Base-by-base conservation (phyloP, 2,329 filamentous ascomycete genomes). In the Colletotrichum sp. region DNA sequence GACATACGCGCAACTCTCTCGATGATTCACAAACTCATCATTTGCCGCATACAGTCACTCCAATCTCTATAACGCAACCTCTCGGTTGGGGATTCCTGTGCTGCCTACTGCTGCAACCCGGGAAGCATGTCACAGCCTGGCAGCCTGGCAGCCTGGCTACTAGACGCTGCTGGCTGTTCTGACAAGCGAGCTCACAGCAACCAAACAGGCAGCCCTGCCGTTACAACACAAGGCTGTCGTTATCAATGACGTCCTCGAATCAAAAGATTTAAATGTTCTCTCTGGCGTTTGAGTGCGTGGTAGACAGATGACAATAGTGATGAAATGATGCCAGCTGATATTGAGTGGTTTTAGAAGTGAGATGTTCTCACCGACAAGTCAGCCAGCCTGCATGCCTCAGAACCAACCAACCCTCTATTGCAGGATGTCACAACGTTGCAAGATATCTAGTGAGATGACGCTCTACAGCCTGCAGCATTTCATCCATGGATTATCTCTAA, bases 381-480 rank as follows among this genome's bases (percentile, higher is more conserved):
- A 49, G 18, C 44, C 44, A 21, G 44, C 39, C 39, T 49, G 9
- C 18, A 49, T 7, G 0, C 6, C 18, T 12, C 5, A 49, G 18
- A 21, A 49, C 44, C 9, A 49, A 13, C 7, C 39, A 49, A 12
- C 18, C 44, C 44, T 21, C 18, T 1, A 21, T 2, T 0, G 9
- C 44, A 1, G 18, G 3, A 49, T 2, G 10, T 49, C 44, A 21
- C 18, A n/a, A 7, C 18, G 0, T 21, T 49, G 44, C 18, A 49
- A 18, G 0, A 7, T 0, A 0, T 49, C 39, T n/a, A 44, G 0
- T 0, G 44, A n/a, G 9, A 49, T 21, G 44, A 0, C 5, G 3
- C 44, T 49, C 9, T 21, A 10, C 18, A 12, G 9, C 44, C 44
- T 49, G 44, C 44, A 21, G 44, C 18, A 49, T 21, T 1, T 49